These are phyloP conservation scores for Ajuga reptans DNA, from an alignment of 305 asterid species.

Conservation along the genomic window DNA sequence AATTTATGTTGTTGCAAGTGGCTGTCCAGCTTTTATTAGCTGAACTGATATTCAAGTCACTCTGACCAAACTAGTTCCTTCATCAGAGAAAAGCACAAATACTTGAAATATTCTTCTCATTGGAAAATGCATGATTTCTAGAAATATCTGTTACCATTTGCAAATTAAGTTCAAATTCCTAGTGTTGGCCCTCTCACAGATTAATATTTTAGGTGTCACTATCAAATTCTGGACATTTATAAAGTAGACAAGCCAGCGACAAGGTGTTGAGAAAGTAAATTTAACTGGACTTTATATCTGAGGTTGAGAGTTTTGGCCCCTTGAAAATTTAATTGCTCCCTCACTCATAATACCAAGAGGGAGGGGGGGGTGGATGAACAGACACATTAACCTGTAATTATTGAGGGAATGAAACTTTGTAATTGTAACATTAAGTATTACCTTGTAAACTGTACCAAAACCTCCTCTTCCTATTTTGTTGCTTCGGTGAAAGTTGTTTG, in stretches of 20 bases:
- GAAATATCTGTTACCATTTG: slow-evolving; percentile 7
- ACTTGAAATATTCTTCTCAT: no score
- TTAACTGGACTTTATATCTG: background rate
- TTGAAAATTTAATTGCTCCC: background rate
- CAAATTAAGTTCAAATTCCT: slow-evolving; percentile 8
- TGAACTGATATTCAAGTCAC: background rate
- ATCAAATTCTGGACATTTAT: background rate
- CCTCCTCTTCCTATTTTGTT: slow-evolving; percentile 89
- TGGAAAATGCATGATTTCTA: background rate
- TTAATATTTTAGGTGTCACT: background rate
- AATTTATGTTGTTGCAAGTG: background rate
- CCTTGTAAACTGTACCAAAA: slow-evolving; percentile 90
- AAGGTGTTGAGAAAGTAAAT: background rate
- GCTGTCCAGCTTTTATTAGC: background rate
- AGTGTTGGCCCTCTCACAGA: background rate
- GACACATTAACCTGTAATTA: slow-evolving; percentile 2
- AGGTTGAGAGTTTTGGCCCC: background rate
- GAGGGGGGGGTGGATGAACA: background rate
- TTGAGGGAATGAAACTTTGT: background rate
- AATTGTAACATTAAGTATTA: slow-evolving; percentile 22
- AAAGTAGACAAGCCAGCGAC: slow-evolving; percentile 4
- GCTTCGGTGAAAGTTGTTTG: slow-evolving; percentile 53
- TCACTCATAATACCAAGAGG: slow-evolving; percentile 4
- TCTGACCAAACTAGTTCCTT: background rate
- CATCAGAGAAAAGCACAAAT: background rate